phyloP scores from a whole-genome alignment of 2,329 filamentous ascomycete genomes.

The Boeremia exigua region DNA sequence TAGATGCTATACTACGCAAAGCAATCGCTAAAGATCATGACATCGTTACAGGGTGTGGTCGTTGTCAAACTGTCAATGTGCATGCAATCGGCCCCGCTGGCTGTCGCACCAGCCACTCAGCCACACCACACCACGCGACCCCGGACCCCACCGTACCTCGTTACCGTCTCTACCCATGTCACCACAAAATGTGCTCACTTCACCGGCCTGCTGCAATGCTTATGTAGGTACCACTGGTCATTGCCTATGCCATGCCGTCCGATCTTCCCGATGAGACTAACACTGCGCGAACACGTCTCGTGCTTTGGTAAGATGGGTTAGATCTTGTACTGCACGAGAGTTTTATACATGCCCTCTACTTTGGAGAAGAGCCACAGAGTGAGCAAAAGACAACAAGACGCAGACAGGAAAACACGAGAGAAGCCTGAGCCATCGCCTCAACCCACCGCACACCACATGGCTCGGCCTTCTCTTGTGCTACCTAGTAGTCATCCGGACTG shows the following conservation, averaged over 20 bases:
- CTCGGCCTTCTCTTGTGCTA: no score
- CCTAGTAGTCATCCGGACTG: no score
- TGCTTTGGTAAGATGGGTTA: neutral
- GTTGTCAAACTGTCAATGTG: slow-evolving; percentile 6
- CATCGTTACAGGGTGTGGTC: slow-evolving; percentile 25
- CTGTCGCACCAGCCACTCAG: slow-evolving; percentile 14
- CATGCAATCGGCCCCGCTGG: slow-evolving; percentile 8
- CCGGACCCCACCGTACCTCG: neutral
- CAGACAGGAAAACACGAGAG: no score
- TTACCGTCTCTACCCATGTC: neutral
- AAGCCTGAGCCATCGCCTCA: no score
- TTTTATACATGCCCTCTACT: neutral
- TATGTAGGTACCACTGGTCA: neutral
- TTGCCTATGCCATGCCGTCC: neutral
- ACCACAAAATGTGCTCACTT: neutral
- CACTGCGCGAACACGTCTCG: neutral
- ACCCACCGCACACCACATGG: no score
- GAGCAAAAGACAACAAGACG: no score
- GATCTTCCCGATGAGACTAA: neutral
- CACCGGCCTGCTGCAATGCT: neutral
- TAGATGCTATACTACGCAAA: slow-evolving; percentile 6
- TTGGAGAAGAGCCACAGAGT: no score
- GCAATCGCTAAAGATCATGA: slow-evolving; percentile 24
- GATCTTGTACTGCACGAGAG: neutral
- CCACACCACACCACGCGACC: slow-evolving; percentile 2